Evolutionary conservation across 2,329 filamentous ascomycete genomes (phyloP), one percentile per base, ranked within the genome.

Genomic region (Hypoxylon sp.): DNA sequence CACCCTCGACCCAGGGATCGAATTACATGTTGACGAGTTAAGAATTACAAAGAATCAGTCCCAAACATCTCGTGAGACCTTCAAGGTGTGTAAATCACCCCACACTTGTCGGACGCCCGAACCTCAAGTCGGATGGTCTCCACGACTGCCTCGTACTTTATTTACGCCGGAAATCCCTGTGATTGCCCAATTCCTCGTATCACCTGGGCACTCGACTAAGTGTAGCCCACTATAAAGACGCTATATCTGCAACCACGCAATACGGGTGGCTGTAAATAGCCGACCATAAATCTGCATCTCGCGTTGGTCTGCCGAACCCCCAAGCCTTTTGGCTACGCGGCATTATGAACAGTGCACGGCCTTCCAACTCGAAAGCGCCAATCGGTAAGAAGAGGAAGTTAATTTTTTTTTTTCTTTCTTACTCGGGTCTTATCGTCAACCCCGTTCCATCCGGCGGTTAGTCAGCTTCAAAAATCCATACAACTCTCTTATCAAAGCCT

Each of bases 131-230:
- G 65, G 65, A 61, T 64, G 55, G 50, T 58, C 57, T 70, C 65
- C 65, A 68, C 34, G 60, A 57, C 19, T 19, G 51, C 60, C 68
- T 70, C 53, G 65, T 70, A 70, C 65, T 68, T 53, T 66, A 59
- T 72, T 70, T 68, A 67, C 62, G 28, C 49, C 46, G 57, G 60
- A 70, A 60, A 60, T 48, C 55, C 61, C 17, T 70, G 61, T 74
- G 68, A 74, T 74, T 74, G 72, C 65, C 59, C 71, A 74, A 74
- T 74, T 59, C 65, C 71, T 74, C 72, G 71, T 73, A 74, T 73
- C 67, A 68, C n/a, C n/a, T n/a, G n/a, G n/a, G n/a, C n/a, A n/a
- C 63, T 63, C 60, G 45, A 65, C 63, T 63, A 68, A 65, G 69
- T 67, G 61, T 62, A 51, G 55, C 62, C 55, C 62, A 58, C 59